Conservation (phyloP, 2,329 filamentous ascomycete genomes). For the Microsporum ferrugineum region DNA sequence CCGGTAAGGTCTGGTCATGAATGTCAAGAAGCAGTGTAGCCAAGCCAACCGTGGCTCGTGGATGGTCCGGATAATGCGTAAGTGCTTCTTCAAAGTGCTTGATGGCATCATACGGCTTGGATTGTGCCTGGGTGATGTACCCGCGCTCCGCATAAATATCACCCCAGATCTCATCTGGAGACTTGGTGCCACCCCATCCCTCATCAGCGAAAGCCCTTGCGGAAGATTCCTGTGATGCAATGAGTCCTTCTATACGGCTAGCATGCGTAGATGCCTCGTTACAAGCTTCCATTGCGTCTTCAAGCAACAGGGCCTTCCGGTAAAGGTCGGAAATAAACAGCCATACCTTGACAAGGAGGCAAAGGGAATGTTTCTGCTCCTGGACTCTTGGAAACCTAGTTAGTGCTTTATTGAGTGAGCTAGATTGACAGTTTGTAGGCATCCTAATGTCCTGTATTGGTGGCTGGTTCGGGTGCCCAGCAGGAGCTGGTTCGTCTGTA, state of each 20-base stretch:
- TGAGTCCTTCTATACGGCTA: conserved; percentile 56
- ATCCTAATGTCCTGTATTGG: conserved; percentile 31
- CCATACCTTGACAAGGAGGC: conserved; percentile 68
- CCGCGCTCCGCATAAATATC: conserved; percentile 74
- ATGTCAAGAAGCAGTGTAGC: conserved; percentile 79
- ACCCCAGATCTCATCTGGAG: conserved; percentile 70
- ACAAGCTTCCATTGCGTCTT: conserved; percentile 69
- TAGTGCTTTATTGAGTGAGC: conserved; percentile 31
- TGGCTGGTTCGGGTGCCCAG: conserved; percentile 35
- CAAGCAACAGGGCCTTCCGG: conserved; percentile 63
- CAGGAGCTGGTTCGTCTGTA: conserved; percentile 24
- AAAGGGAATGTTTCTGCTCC: conserved; percentile 45
- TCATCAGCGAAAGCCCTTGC: conserved; percentile 51
- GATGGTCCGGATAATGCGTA: conserved; percentile 66
- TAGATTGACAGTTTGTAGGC: conserved; percentile 27
- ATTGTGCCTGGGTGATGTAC: conserved; percentile 52
- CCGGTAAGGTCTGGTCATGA: conserved; percentile 46
- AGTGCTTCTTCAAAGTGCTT: conserved; percentile 72
- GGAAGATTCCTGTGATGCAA: conserved; percentile 50
- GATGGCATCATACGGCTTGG: conserved; percentile 56
- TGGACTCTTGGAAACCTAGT: conserved; percentile 42
- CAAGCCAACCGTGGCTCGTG: conserved; percentile 66
- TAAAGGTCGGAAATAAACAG: conserved; percentile 83
- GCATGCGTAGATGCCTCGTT: conserved; percentile 71
- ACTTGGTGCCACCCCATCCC: conserved; percentile 70